Conservation (phyloP, 1,139 yeast species). For the Dujonia santamariae region DNA sequence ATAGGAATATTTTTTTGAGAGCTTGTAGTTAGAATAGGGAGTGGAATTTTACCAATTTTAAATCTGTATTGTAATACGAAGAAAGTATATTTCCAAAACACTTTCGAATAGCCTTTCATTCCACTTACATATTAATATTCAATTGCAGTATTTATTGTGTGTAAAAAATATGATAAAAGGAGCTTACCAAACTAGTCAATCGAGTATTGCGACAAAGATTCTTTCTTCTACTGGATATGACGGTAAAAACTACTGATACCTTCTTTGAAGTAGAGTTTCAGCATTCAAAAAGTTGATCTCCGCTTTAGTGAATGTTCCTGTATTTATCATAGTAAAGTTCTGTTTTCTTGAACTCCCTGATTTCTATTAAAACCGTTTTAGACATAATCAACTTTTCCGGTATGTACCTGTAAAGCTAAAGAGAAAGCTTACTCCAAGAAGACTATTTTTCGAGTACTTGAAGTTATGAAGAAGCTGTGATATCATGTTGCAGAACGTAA, state of each 20-base stretch:
- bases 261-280: conserved; percentile 12
- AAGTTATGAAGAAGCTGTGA: too few species aligned
- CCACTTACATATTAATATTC: conserved; percentile 14
- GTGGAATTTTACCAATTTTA: conserved; percentile 15
- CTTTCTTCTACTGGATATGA: conserved; percentile 15
- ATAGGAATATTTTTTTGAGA: conserved; percentile 13
- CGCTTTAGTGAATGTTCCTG: conserved; percentile 7
- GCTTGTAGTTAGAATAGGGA: conserved; percentile 12
- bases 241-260: conserved; percentile 18
- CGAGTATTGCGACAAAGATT: conserved; percentile 14
- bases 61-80: conserved; percentile 14
- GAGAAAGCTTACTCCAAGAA: too few species aligned
- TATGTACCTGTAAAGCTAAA: too few species aligned
- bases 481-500: too few species aligned
- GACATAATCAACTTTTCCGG: background rate
- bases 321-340: background rate
- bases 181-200: conserved; percentile 16
- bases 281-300: conserved; percentile 12
- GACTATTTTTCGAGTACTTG: too few species aligned
- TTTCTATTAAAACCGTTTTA: background rate
- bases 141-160: conserved; percentile 16
- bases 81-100: conserved; percentile 13
- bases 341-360: background rate
- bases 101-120: conserved; percentile 13
- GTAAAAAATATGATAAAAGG: conserved; percentile 16